phyloP scores from a whole-genome alignment of 805 yeast species.

The Ogataea thermomethanolica region DNA sequence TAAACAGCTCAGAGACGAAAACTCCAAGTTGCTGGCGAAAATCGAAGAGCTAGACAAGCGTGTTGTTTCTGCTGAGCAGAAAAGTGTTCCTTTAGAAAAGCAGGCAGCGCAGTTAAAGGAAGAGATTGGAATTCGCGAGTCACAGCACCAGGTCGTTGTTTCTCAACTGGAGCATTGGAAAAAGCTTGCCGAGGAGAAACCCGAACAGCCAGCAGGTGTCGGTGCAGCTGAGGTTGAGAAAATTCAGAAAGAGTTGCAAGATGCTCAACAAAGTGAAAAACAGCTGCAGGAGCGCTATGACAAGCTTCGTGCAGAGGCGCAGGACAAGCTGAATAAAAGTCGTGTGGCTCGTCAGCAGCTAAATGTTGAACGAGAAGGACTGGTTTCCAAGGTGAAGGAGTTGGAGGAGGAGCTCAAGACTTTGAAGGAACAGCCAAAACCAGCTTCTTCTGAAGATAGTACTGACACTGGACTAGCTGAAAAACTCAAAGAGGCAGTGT shows the following conservation, averaged over 20 bases:
- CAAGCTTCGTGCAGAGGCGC: conserved; percentile 31
- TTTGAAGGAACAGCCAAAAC: conserved; percentile 3
- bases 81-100: conserved; percentile 14
- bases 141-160: conserved; percentile 42
- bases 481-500: conserved; percentile 10
- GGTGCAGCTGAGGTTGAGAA: conserved; percentile 23
- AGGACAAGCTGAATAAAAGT: conserved; percentile 29
- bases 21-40: conserved; percentile 11
- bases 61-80: conserved; percentile 2
- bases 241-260: conserved; percentile 16
- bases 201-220: conserved; percentile 14
- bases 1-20: conserved; percentile 24
- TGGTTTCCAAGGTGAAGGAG: conserved; percentile 14
- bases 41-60: conserved; percentile 19
- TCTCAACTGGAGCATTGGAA: conserved; percentile 63
- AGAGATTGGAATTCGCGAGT: conserved; percentile 44
- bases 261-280: conserved; percentile 15
- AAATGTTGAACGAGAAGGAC: conserved; percentile 16
- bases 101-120: conserved; percentile 17
- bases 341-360: conserved; percentile 23
- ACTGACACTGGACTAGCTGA: background rate
- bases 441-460: too few relatives aligned
- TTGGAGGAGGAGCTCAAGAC: conserved; percentile 13
- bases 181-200: conserved; percentile 44
- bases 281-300: conserved; percentile 24